A percentile compares a stretch with the other conserved stretches of the same genome.
phyloP scores from a whole-genome alignment of 257 asterid genomes.

The Perilla frutescens region DNA sequence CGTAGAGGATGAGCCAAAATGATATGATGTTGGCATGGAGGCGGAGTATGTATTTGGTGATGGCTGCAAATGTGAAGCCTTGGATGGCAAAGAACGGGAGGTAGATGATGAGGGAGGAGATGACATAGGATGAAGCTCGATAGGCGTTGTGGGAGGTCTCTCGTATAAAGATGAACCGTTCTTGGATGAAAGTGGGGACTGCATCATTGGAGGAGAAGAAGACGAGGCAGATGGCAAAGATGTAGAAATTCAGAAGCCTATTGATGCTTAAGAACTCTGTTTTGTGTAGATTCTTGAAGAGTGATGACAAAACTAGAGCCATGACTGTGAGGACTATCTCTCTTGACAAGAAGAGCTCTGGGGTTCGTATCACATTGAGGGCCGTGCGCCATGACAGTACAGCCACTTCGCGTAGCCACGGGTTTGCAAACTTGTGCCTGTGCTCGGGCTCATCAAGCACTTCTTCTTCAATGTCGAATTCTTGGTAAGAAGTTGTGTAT shows the following conservation, averaged over 20 bases:
- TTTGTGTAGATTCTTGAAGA: slow-evolving; percentile 53
- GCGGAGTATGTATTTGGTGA: slow-evolving; percentile 61
- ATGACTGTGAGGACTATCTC: slow-evolving; percentile 75
- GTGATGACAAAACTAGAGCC: slow-evolving; percentile 76
- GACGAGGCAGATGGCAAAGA: slow-evolving; percentile 72
- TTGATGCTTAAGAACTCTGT: slow-evolving; percentile 59
- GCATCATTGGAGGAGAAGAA: slow-evolving; percentile 92
- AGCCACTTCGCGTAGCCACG: slow-evolving; percentile 80
- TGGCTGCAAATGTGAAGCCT: slow-evolving; percentile 76
- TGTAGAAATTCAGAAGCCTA: slow-evolving; percentile 79
- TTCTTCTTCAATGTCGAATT: slow-evolving; percentile 51
- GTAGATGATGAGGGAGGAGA: slow-evolving; percentile 84
- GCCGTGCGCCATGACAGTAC: slow-evolving; percentile 83
- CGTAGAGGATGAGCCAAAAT: slow-evolving; percentile 80
- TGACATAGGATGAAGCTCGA: slow-evolving; percentile 77
- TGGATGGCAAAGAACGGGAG: slow-evolving; percentile 86
- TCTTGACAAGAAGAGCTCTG: slow-evolving; percentile 79
- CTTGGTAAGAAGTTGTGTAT: slow-evolving; percentile 50
- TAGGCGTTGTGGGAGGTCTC: slow-evolving; percentile 90
- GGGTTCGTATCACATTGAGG: slow-evolving; percentile 78
- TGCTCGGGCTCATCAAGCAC: slow-evolving; percentile 75
- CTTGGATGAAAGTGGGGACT: slow-evolving; percentile 89
- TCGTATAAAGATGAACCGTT: slow-evolving; percentile 83
- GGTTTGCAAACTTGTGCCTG: slow-evolving; percentile 69
- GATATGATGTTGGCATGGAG: slow-evolving; percentile 48